Percentiles rank a stretch among this genome's conserved stretches.
phyloP scores from a whole-genome alignment of 2,329 filamentous ascomycete genomes.

The Aspergillus sp. region DNA sequence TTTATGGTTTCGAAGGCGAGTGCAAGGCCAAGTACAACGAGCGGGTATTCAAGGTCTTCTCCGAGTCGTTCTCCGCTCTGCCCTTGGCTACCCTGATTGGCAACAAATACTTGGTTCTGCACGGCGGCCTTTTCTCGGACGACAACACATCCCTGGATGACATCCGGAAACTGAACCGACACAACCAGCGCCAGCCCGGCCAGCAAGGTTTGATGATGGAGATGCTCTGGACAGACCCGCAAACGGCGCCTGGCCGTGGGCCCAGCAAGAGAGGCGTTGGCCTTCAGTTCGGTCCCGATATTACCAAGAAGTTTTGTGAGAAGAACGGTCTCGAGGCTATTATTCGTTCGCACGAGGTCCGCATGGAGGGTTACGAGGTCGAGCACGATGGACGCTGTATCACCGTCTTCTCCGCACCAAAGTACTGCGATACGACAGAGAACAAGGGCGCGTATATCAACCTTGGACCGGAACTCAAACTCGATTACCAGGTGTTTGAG shows the following conservation, averaged over 20 bases:
- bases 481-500: slow-evolving; percentile 88
- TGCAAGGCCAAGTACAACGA: slow-evolving; percentile 98
- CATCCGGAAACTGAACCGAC: slow-evolving; percentile 84
- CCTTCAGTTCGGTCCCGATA: slow-evolving; percentile 91
- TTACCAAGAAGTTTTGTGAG: slow-evolving; percentile 95
- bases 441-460: slow-evolving; percentile 99
- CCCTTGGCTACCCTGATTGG: slow-evolving; percentile 89
- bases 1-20: slow-evolving; percentile 97
- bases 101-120: slow-evolving; percentile 82
- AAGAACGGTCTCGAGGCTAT: slow-evolving; percentile 90
- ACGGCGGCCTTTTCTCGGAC: slow-evolving; percentile 90
- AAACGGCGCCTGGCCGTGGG: slow-evolving; percentile 74
- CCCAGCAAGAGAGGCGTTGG: slow-evolving; percentile 96
- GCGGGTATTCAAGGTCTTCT: slow-evolving; percentile 92
- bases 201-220: slow-evolving; percentile 99
- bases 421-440: slow-evolving; percentile 95
- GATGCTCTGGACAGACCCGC: slow-evolving; percentile 98
- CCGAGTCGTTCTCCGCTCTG: slow-evolving; percentile 91
- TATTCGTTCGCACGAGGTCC: slow-evolving; percentile 94
- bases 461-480: slow-evolving; percentile 82
- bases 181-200: slow-evolving; percentile 85
- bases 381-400: slow-evolving; percentile 95
- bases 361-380: slow-evolving; percentile 98
- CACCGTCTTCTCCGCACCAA: slow-evolving; percentile 95
- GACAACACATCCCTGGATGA: slow-evolving; percentile 89